Evolutionary conservation across 306 rosid species (phyloP), one percentile per base, ranked within the genome.

Genomic region (Vigna hirtella): DNA sequence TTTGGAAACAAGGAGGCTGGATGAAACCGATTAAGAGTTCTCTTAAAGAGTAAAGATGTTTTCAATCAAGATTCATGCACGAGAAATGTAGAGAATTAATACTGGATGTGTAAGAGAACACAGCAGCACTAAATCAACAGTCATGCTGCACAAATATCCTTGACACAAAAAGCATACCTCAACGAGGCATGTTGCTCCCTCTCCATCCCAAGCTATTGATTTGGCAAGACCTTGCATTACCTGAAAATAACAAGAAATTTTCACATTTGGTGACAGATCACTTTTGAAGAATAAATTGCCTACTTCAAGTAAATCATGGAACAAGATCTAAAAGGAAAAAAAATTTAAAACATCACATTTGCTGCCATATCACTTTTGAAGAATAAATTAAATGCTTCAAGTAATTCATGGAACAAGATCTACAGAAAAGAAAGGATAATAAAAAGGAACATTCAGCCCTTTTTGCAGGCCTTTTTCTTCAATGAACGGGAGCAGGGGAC

Each of bases 201-300:
- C 98, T 77, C 99, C 99, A 79, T 93, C 99, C 97, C 97, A 95
- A 71, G 98, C 97, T 82, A 95, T 84, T 51, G 98, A 95, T 86
- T 92, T 95, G 63, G 97, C 99, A 73, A 95, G 99, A 84, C 99
- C 97, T 91, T 95, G 97, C 99, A 93, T 95, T 70, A 93, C 93
- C 99, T 93, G 82, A 40, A 77, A 85, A 57, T 69, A 47, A 32
- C 61, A 76, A 45, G 26, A 62, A 53, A 48, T 17, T 36, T 74
- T 51, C 9, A 56, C 22, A 55, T 48, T n/a, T 48, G 24, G 42
- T 47, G 38, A 65, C 43, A 63, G 66, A 38, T 38, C 20, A 57
- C 28, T 59, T 66, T 53, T 18, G 18, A 76, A 75, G 70, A 20
- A 71, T 34, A 66, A 71, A 81, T 61, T 30, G 30, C 69, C 59